These are phyloP conservation scores for Starmerella apicola DNA, from an alignment of 805 yeast species.

Conservation along the genomic window DNA sequence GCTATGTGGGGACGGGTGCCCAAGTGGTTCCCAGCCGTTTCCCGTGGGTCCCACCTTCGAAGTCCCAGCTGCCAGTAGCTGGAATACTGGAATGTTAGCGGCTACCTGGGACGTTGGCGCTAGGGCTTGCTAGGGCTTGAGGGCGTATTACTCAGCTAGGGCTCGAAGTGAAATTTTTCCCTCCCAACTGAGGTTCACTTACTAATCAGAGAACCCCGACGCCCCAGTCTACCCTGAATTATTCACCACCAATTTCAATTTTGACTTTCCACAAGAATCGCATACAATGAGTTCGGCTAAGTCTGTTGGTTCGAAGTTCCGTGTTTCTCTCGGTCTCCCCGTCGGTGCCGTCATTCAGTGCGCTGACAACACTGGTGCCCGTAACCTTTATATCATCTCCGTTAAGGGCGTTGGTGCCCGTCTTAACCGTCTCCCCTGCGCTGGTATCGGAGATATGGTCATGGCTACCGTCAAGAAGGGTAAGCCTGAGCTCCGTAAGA, in stretches of 20 bases:
- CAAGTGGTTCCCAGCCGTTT: too few relatives aligned
- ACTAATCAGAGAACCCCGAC: constrained; percentile 2
- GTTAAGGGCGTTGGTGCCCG: constrained; percentile 99
- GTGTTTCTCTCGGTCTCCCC: constrained; percentile 99
- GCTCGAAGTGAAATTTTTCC: constrained; percentile 1
- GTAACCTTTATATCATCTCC: constrained; percentile 96
- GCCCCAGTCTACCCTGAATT: too few relatives aligned
- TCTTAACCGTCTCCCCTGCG: constrained; percentile 99
- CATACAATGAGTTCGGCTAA: constrained; percentile 21
- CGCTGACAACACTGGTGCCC: constrained; percentile 99
- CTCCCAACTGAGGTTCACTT: background rate
- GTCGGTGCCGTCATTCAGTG: constrained; percentile 99
- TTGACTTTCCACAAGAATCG: constrained; percentile 7
- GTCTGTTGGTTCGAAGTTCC: constrained; percentile 75
- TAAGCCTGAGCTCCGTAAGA: constrained; percentile 99
- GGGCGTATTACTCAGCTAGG: constrained; percentile 4
- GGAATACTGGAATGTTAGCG: too few relatives aligned
- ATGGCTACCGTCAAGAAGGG: constrained; percentile 98
- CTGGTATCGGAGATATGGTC: constrained; percentile 89
- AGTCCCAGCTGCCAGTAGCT: too few relatives aligned
- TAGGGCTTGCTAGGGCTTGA: constrained; percentile 4
- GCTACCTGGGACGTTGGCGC: too few relatives aligned
- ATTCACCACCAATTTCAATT: constrained; percentile 6
- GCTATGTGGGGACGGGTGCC: too few relatives aligned
- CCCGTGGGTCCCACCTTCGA: too few relatives aligned